Evolutionary conservation across 148 eudicot species (phyloP), one percentile per base, ranked within the genome.

Genomic region (Silene uniflora): DNA sequence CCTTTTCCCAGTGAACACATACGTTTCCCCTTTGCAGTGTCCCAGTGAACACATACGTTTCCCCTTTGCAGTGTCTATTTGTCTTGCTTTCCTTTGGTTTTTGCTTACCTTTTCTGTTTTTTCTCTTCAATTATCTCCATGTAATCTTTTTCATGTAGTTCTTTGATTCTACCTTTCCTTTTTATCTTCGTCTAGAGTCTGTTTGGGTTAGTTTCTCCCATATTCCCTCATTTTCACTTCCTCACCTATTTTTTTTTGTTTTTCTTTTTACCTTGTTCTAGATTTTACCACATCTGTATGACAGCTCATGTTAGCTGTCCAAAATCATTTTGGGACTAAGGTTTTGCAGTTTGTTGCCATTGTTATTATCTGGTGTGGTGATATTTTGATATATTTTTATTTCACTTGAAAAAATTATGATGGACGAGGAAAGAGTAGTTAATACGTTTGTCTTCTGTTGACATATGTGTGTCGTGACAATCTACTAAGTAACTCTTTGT

Each of bases 401-500:
- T 32, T 32, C 35, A 32, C 35, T 32, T 32, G 35, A 32, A 32
- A 32, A 32, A 32, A 32, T 32, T 32, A 32, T 32, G 35, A 32
- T 32, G 5, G 35, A 32, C 35, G 35, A 32, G 35, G 35, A 32
- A 32, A 32, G 35, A 32, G 35, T 32, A 32, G 35, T 32, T 32
- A 32, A 32, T 32, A 32, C 35, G 0, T 32, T 32, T 32, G 35
- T 32, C 0, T 39, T 16, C 1, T 3, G 19, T 65, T 32, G 49
- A 55, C 18, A n/a, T 55, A 46, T 69, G 42, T 10, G 46, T 4
- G 44, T 44, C 29, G 16, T 25, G 49, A 10, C 21, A 64, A 12
- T 8, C 59, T 62, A n/a, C 12, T 7, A 55, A 73, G 68, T 61
- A 44, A 80, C 67, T 25, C 35, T 60, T 47, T 72, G 62, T 46